Base-by-base conservation (phyloP, 2,329 filamentous ascomycete species). In the Coniochaeta pulveracea region DNA sequence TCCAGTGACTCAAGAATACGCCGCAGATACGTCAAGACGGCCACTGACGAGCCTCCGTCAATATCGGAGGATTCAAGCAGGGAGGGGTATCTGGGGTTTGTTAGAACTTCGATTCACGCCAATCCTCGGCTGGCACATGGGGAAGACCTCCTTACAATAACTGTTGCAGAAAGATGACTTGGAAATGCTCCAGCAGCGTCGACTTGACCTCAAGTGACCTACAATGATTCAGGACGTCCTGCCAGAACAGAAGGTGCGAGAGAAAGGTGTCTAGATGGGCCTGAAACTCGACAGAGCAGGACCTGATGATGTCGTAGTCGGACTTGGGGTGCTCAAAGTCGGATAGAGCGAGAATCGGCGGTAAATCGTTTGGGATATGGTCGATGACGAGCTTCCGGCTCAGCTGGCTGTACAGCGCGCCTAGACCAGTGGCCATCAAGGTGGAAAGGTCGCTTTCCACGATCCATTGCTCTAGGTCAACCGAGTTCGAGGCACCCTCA, bases 171-270 rank as follows among this genome's bases (percentile, higher is more conserved):
- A 98, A 98, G 21, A 98, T 76, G 45, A 96, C 82, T 52, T 95
- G 88, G 50, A 98, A 98, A 57, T 98, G 91, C 52, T 98, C 91
- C 19, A 98, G 68, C 33, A 98, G 64, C 1, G 88, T 95, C 43
- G 85, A 85, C 52, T 89, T 91, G 45, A 98, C 85, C 51, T 96
- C 89, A 2, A 78, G 67, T 4, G 89, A 96, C 47, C 79, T 77
- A 60, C 91, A 98, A 56, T 96, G 89, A 53, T 96, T 91, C 39
- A 98, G 64, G 21, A 95, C 88, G 54, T 98, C 91, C 58, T 98
- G 91, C 91, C 91, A 98, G 51, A 98, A 98, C 5, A 93, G 66
- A 31, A 98, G 69, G 51, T 96, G 93, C 1, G 91, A 94, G 26
- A 98, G 67, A 49, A 98, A 98, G 0, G 88, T 93, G 35, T 89